Evolutionary conservation across 169 alveolate species (phyloP), one percentile per base, ranked within the genome.

Genomic region (Cryptosporidium baileyi): DNA sequence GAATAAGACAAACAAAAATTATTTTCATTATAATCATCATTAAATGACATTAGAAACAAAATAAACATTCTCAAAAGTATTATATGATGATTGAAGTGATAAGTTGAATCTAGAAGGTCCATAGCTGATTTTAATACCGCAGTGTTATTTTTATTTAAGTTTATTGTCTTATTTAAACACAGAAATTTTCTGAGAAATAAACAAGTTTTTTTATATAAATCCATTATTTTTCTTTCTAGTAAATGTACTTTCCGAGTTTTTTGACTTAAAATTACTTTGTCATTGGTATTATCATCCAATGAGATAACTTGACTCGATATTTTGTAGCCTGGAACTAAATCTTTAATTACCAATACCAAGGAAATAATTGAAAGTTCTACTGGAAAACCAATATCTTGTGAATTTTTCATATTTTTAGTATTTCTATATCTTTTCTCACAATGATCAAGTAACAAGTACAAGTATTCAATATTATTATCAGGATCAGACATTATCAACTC

Each of bases 181-280:
- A 47, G 15, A n/a, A 65, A 24, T 30, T 38, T 65, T 22, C 47
- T 65, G n/a, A 74, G 61, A 4, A 74, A 9, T 11, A 74, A 59
- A 19, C 85, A 74, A 17, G 85, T 74, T 54, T 59, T 74, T 61
- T 74, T 74, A 36, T 74, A 74, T 26, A 74, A 34, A 13, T 74
- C 41, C 6, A 74, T 36, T 24, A 74, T 43, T n/a, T 8, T 54
- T 24, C 67, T 74, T 32, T 74, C 85, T 38, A 52, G 54, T 1
- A 45, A 26, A 41, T 74, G 85, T 5, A 74, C 54, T 36, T 19
- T 54, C 38, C 54, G 85, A 3, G 67, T 54, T 4, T 74, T 67
- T 43, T 74, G 49, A 19, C 59, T 51, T 17, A 74, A 36, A 11
- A 17, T 52, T 6, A 74, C 85, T 51, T 51, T 51, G 19, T 54